A percentile compares a stretch with the other conserved stretches of the same genome.
These are phyloP conservation scores for Dactylonectria macrodidyma DNA, from an alignment of 2,329 filamentous ascomycete genomes.

Conservation along the genomic window DNA sequence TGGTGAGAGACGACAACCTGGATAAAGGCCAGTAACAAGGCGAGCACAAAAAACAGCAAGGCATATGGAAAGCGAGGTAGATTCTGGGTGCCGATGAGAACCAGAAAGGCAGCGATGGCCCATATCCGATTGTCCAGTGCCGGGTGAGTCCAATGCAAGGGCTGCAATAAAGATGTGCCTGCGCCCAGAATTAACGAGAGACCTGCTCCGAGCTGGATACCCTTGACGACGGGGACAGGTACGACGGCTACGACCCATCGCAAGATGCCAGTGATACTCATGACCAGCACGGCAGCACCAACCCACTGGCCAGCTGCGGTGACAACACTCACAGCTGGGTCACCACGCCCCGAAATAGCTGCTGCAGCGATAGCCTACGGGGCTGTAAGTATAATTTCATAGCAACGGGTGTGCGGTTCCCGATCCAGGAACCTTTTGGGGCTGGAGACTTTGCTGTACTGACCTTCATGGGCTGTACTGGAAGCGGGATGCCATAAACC, in stretches of 20 bases:
- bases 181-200: conserved; percentile 86
- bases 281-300: conserved; percentile 78
- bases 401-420: not conserved
- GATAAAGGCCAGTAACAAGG: conserved; percentile 74
- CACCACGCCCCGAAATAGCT: conserved; percentile 80
- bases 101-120: conserved; percentile 80
- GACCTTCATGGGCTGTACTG: conserved; percentile 89
- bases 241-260: conserved; percentile 80
- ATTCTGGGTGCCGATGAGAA: conserved; percentile 78
- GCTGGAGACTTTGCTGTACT: conserved; percentile 7
- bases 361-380: conserved; percentile 86
- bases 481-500: conserved; percentile 89
- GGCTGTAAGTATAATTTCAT: conserved; percentile 1
- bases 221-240: conserved; percentile 90
- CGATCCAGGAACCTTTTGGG: not conserved
- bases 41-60: conserved; percentile 78
- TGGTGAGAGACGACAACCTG: conserved; percentile 52
- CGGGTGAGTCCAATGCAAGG: conserved; percentile 77
- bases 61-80: conserved; percentile 83
- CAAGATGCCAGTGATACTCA: conserved; percentile 86
- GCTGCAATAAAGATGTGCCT: conserved; percentile 76
- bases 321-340: conserved; percentile 68
- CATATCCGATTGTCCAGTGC: conserved; percentile 85
- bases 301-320: conserved; percentile 86
- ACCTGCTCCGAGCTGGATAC: conserved; percentile 94